phyloP scores from a whole-genome alignment of 345 rosid species.

The Euphorbia peplus region DNA sequence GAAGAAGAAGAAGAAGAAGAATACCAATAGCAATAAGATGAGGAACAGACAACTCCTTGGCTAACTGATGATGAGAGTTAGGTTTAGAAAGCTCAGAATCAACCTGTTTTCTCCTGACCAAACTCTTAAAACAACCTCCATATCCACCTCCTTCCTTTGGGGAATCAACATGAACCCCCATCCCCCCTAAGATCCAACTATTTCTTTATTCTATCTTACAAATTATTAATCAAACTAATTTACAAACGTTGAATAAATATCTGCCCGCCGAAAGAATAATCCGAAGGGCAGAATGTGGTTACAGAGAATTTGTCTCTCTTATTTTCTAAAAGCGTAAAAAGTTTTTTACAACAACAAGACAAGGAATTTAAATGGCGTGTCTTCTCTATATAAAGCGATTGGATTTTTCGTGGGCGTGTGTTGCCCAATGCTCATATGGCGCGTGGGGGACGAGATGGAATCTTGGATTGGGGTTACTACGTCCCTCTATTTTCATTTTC shows the following conservation, averaged over 20 bases:
- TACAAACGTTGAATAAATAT: background rate
- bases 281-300: conserved; percentile 13
- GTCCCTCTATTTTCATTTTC: background rate
- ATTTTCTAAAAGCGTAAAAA: no score
- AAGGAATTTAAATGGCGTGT: background rate
- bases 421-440: conserved; percentile 1
- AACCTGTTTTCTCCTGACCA: conserved; percentile 35
- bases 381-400: background rate
- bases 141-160: conserved; percentile 19
- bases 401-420: background rate
- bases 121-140: conserved; percentile 25
- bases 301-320: background rate
- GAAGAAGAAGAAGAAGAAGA: background rate
- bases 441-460: background rate
- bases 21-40: conserved; percentile 35
- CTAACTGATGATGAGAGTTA: conserved; percentile 21
- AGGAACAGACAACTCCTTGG: conserved; percentile 31
- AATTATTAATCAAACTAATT: background rate
- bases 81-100: conserved; percentile 27
- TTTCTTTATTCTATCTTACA: no score
- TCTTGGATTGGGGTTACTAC: background rate
- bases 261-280: conserved; percentile 22
- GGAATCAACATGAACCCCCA: conserved; percentile 27
- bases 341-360: no score
- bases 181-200: background rate